A percentile compares a stretch with the other conserved stretches of the same genome.
phyloP scores from a whole-genome alignment of 2,329 filamentous ascomycete species.

The Aspergillus sp. region DNA sequence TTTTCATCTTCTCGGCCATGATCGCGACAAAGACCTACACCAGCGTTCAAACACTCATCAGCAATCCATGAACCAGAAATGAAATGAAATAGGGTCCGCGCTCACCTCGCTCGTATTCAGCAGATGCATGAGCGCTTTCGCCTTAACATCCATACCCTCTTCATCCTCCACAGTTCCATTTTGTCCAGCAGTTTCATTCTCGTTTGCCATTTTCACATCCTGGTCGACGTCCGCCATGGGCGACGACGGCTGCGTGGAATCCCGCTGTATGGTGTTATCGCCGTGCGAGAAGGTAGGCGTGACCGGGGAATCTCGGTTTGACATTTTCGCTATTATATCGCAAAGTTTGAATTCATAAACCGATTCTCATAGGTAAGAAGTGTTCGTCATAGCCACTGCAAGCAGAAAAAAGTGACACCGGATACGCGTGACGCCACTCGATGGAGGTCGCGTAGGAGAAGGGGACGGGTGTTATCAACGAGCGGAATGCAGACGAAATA shows the following conservation, averaged over 20 bases:
- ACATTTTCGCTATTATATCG: constrained; percentile 20
- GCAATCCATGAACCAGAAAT: constrained; percentile 5
- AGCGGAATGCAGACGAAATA: background rate
- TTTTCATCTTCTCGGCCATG: constrained; percentile 52
- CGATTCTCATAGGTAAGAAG: background rate
- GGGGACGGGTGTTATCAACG: background rate
- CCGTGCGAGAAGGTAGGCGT: constrained; percentile 28
- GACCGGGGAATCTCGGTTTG: constrained; percentile 25
- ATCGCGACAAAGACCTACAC: constrained; percentile 49
- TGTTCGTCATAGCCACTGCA: background rate
- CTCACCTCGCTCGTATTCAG: constrained; percentile 47
- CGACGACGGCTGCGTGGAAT: constrained; percentile 33
- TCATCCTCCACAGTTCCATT: constrained; percentile 21
- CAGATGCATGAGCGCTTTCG: constrained; percentile 46
- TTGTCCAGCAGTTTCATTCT: constrained; percentile 15
- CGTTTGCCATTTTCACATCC: constrained; percentile 1
- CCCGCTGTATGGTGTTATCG: constrained; percentile 23
- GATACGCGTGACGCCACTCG: background rate
- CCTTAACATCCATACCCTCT: constrained; percentile 45
- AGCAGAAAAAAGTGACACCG: background rate
- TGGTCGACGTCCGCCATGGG: constrained; percentile 20
- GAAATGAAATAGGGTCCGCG: background rate
- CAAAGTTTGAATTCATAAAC: background rate
- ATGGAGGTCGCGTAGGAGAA: background rate
- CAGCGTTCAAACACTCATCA: background rate